Conservation (phyloP, 2,329 filamentous ascomycete species). For the Ophiostoma himal-ulmi region DNA sequence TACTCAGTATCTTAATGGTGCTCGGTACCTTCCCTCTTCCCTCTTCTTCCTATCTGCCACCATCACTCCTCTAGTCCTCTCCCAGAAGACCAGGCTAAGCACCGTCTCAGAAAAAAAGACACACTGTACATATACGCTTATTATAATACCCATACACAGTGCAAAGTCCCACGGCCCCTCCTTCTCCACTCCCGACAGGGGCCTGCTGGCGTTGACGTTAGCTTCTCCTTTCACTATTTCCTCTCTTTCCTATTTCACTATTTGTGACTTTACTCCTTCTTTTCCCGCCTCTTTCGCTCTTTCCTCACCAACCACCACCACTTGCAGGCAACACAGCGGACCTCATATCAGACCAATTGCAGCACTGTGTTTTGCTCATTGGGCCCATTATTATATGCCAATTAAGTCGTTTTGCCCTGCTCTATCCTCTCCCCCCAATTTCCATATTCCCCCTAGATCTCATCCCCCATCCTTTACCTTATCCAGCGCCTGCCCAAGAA, state of each 20-base stretch:
- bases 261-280: not conserved
- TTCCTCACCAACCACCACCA: slow-evolving; percentile 2
- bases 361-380: not conserved
- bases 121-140: not conserved
- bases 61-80: not conserved
- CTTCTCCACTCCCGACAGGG: slow-evolving; percentile 13
- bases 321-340: slow-evolving; percentile 2
- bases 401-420: slow-evolving; percentile 8
- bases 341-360: not conserved
- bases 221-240: not conserved
- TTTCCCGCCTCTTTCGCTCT: not conserved
- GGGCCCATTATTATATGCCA: not conserved
- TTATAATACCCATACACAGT: slow-evolving; percentile 2
- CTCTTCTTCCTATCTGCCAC: slow-evolving; percentile 1
- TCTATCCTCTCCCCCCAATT: slow-evolving; percentile 8
- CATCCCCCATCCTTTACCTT: slow-evolving; percentile 8
- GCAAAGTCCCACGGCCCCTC: slow-evolving; percentile 13
- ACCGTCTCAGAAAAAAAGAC: not conserved
- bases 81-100: not conserved
- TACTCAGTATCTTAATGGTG: not conserved
- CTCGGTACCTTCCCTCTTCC: not conserved
- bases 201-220: slow-evolving; percentile 11
- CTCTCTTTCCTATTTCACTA: slow-evolving; percentile 12
- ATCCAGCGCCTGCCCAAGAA: not conserved
- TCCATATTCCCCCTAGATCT: slow-evolving; percentile 9